These are phyloP conservation scores for Postia placenta DNA, from an alignment of 768 basidiomycete genomes.

Conservation along the genomic window DNA sequence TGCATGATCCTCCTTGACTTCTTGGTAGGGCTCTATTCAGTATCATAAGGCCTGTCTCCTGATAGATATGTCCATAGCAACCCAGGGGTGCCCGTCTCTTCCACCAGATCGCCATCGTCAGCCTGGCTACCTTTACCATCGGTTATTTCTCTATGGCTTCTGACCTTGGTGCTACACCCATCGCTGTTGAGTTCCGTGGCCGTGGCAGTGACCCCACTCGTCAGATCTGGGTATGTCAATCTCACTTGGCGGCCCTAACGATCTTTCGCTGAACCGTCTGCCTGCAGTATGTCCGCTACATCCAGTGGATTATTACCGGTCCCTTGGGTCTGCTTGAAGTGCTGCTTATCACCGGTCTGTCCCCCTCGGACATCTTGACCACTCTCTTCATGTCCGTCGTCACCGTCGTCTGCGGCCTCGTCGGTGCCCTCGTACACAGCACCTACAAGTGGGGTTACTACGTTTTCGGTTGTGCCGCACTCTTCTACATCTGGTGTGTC, in stretches of 20 bases:
- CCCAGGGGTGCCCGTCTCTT: conserved; percentile 38
- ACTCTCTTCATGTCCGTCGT: conserved; percentile 40
- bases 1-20: conserved; percentile 31
- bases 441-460: conserved; percentile 50
- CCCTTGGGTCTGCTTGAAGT: conserved; percentile 42
- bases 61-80: conserved; percentile 24
- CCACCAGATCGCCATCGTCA: conserved; percentile 43
- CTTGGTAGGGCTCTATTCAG: conserved; percentile 18
- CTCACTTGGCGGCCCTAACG: neutral
- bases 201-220: conserved; percentile 26
- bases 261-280: neutral
- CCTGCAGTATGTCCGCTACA: conserved; percentile 41
- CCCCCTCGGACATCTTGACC: conserved; percentile 39
- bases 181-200: conserved; percentile 38
- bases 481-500: conserved; percentile 34
- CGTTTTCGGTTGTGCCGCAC: conserved; percentile 38
- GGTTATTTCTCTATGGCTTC: conserved; percentile 53
- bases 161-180: conserved; percentile 42
- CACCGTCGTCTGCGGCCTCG: conserved; percentile 36
- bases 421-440: conserved; percentile 42
- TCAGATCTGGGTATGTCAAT: conserved; percentile 36
- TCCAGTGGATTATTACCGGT: conserved; percentile 50
- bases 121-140: conserved; percentile 39
- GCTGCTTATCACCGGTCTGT: conserved; percentile 38
- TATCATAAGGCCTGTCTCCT: neutral